Evolutionary conservation across 2,329 filamentous ascomycete species (phyloP), one percentile per base, ranked within the genome.

Genomic region (Nectriaceae sp.): DNA sequence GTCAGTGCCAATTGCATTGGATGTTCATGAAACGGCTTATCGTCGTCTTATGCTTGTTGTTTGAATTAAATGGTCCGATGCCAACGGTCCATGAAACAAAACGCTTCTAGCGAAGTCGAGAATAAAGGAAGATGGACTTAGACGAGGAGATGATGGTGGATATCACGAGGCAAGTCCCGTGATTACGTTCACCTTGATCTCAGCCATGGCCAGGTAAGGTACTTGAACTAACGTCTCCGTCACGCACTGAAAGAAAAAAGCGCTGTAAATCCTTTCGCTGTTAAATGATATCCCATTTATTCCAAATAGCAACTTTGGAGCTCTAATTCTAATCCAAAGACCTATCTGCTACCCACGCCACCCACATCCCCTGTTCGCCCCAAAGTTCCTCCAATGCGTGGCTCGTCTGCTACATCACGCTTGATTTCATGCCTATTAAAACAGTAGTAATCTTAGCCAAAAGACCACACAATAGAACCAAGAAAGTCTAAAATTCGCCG

Each of bases 341-440:
- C 24, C 24, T 29, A 6, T 29, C 24, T 29, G 13, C 24, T n/a
- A n/a, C n/a, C n/a, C 24, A 29, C 13, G 24, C 24, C 24, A 29
- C 13, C 24, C 13, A 29, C 24, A 29, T 13, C 24, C 24, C 6
- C n/a, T n/a, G n/a, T n/a, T n/a, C n/a, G n/a, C 24, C 13, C 24
- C 24, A 13, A 29, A 29, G 50, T 50, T 49, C 55, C 45, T 54
- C 46, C 53, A 52, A 50, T 45, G 47, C 52, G 49, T 56, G 44
- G 54, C 57, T 59, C 60, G 50, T 62, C 57, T 52, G 48, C 58
- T n/a, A n/a, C n/a, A n/a, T 16, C 50, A 54, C 56, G 49, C 47
- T 52, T 59, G 53, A 62, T 57, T 56, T 63, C 59, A 65, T 65
- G 54, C 59, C 57, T 57, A 64, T 64, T 67, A 61, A 67, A 66